Evolutionary conservation across 225 moss, liverwort and hornwort species (phyloP).

Genomic region (Takakia lepidozioides): DNA sequence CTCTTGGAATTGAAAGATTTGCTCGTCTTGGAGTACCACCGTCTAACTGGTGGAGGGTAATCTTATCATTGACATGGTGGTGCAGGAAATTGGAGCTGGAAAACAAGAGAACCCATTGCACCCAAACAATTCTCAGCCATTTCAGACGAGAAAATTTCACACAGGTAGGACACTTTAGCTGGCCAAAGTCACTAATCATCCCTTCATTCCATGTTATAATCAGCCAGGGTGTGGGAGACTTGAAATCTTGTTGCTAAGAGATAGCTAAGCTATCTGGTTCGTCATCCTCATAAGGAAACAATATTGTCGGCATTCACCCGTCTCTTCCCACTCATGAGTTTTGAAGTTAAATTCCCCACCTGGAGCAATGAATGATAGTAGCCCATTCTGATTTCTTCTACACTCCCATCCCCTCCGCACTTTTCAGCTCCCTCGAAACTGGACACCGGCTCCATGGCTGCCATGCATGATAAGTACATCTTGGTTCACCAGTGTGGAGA

Average conservation of each 20-base stretch:
- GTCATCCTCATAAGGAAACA: neutral
- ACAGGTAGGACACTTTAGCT: slow-evolving; percentile 18
- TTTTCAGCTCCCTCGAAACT: too few species aligned
- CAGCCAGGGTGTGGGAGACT: too few species aligned
- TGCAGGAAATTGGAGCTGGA: slow-evolving; percentile 28
- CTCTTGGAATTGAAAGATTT: too few species aligned
- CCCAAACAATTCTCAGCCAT: slow-evolving; percentile 41
- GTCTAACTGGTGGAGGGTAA: too few species aligned
- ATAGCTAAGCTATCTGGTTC: neutral
- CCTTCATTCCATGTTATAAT: neutral
- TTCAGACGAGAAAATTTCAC: slow-evolving; percentile 42
- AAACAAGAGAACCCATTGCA: slow-evolving; percentile 35
- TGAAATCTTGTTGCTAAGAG: neutral
- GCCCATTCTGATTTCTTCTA: too few species aligned
- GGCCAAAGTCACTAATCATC: neutral
- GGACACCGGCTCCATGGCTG: too few species aligned
- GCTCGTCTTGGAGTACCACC: too few species aligned
- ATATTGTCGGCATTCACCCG: neutral
- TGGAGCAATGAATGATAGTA: too few species aligned
- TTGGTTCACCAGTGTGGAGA: too few species aligned
- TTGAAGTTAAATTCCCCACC: too few species aligned
- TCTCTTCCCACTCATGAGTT: too few species aligned
- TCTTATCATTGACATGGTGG: neutral
- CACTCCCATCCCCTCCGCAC: too few species aligned
- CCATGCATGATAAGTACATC: neutral